Conservation (phyloP, 2,329 filamentous ascomycete species). For the Cladosporium sp. region DNA sequence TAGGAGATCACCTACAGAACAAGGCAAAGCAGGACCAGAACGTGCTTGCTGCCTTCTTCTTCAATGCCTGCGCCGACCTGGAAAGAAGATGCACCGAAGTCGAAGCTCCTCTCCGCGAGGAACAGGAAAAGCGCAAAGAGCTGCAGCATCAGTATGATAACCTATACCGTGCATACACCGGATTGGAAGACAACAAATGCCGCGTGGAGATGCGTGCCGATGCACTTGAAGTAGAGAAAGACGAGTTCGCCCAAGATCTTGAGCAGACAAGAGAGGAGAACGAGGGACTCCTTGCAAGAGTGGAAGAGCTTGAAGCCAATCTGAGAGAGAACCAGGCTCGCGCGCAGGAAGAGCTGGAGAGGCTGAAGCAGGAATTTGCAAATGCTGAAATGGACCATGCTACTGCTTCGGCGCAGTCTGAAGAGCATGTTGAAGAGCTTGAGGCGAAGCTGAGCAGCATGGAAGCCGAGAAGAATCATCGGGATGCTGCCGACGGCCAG, state of each 20-base stretch:
- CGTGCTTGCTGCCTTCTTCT: constrained; percentile 52
- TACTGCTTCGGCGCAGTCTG: constrained; percentile 42
- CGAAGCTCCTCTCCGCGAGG: constrained; percentile 56
- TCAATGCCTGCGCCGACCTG: constrained; percentile 57
- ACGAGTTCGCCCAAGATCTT: constrained; percentile 42
- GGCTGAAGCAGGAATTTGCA: constrained; percentile 45
- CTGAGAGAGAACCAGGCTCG: constrained; percentile 41
- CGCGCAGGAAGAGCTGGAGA: constrained; percentile 40
- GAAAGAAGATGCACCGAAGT: constrained; percentile 58
- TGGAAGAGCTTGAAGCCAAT: constrained; percentile 42
- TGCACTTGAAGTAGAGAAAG: constrained; percentile 45
- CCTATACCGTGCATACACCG: constrained; percentile 39
- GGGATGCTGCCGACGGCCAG: not conserved
- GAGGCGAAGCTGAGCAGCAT: not conserved
- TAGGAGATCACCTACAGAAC: constrained; percentile 49
- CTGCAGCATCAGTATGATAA: constrained; percentile 42
- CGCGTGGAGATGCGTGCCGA: constrained; percentile 42
- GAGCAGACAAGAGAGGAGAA: constrained; percentile 44
- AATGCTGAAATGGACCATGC: constrained; percentile 49
- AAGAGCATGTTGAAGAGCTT: constrained; percentile 15
- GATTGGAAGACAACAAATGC: constrained; percentile 42
- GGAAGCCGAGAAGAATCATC: constrained; percentile 17
- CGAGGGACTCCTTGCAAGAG: constrained; percentile 45
- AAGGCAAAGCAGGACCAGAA: constrained; percentile 49
- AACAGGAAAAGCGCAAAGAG: constrained; percentile 42